Percentiles rank a stretch among this genome's conserved stretches.
These are phyloP conservation scores for Lentinula guzmanii DNA, from an alignment of 768 basidiomycete species.

Conservation along the genomic window DNA sequence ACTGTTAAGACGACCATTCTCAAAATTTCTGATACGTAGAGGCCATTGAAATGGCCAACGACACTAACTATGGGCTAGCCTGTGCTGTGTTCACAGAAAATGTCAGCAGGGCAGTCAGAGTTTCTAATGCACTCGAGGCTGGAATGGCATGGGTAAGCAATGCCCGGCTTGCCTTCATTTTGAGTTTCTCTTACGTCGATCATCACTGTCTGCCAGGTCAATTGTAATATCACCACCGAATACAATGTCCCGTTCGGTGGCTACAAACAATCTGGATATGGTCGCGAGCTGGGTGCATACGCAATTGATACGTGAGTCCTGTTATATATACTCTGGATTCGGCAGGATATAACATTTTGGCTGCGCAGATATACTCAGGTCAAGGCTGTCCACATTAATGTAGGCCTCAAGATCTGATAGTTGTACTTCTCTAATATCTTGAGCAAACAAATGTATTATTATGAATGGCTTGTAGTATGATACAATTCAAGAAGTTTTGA, in stretches of 20 bases:
- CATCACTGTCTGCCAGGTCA: constrained; percentile 19
- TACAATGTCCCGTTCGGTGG: constrained; percentile 56
- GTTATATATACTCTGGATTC: background rate
- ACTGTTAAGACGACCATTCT: background rate
- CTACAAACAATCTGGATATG: constrained; percentile 57
- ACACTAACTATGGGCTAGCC: constrained; percentile 45
- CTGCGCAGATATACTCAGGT: constrained; percentile 37
- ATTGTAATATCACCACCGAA: constrained; percentile 30
- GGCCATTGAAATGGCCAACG: constrained; percentile 36
- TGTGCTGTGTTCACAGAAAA: constrained; percentile 47
- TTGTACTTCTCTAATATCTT: background rate
- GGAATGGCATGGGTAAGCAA: constrained; percentile 53
- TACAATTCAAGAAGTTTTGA: too few species aligned
- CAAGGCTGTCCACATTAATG: constrained; percentile 52
- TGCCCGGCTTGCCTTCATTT: background rate
- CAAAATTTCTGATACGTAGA: constrained; percentile 10
- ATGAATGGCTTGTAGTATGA: background rate
- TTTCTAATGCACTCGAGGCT: constrained; percentile 56
- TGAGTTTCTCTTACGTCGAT: constrained; percentile 1
- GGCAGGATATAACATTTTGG: background rate
- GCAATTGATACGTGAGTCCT: constrained; percentile 35
- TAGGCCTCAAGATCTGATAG: constrained; percentile 23
- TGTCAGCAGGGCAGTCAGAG: constrained; percentile 35
- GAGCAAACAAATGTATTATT: background rate
- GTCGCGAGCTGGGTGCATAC: constrained; percentile 55